These are phyloP conservation scores for Cordyceps cateniannulata DNA, from an alignment of 2,329 filamentous ascomycete genomes.

Conservation along the genomic window DNA sequence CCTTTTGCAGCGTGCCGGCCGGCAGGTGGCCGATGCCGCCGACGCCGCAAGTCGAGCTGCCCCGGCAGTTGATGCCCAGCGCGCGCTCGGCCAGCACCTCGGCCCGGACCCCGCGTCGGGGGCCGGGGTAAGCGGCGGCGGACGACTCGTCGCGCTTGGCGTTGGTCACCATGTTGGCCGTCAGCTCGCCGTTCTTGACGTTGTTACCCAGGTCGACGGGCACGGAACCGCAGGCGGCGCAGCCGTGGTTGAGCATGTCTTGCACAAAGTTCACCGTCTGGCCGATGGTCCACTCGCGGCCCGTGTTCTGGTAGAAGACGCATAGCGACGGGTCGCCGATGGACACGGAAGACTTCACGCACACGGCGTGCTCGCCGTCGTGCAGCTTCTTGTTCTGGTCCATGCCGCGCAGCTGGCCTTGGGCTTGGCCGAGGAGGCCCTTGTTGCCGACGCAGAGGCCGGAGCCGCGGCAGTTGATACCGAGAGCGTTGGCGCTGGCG, in stretches of 20 bases:
- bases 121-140: background rate
- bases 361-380: constrained; percentile 13
- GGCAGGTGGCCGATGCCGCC: constrained; percentile 10
- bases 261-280: constrained; percentile 13
- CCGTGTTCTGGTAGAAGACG: constrained; percentile 15
- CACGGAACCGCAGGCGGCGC: constrained; percentile 9
- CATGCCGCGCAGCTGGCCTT: constrained; percentile 12
- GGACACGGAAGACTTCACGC: constrained; percentile 9
- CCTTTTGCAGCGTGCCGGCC: constrained; percentile 11
- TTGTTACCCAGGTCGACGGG: constrained; percentile 15
- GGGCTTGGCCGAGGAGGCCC: constrained; percentile 12
- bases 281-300: constrained; percentile 14
- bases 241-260: constrained; percentile 6
- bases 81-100: constrained; percentile 5
- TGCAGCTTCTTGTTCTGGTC: constrained; percentile 11
- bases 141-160: constrained; percentile 2
- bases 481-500: constrained; percentile 1
- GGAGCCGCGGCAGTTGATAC: constrained; percentile 15
- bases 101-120: background rate
- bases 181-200: constrained; percentile 14
- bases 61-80: constrained; percentile 13
- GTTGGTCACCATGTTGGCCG: constrained; percentile 15
- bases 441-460: constrained; percentile 14
- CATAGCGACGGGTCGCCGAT: constrained; percentile 13
- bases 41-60: constrained; percentile 13